Evolutionary conservation across 495 filamentous ascomycete species (phyloP).

Genomic region (Entonaema liquescens): DNA sequence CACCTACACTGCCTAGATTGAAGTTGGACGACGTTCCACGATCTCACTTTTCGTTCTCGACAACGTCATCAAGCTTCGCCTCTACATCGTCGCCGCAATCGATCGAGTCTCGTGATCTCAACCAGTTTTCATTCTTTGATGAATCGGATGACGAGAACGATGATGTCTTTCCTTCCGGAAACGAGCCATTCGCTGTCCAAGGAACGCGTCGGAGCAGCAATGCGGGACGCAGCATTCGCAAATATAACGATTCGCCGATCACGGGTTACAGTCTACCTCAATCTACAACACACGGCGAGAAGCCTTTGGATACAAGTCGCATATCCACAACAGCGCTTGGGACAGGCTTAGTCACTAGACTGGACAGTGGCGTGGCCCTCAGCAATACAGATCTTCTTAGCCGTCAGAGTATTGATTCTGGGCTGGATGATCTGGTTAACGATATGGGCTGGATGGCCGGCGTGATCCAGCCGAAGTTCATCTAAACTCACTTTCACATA

Average conservation of each 20-base stretch:
- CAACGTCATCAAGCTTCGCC: slow-evolving; percentile 45
- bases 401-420: slow-evolving; percentile 49
- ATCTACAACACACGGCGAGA: slow-evolving; percentile 37
- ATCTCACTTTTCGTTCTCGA: slow-evolving; percentile 50
- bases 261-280: slow-evolving; percentile 56
- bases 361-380: slow-evolving; percentile 40
- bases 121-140: slow-evolving; percentile 53
- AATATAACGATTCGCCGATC: slow-evolving; percentile 43
- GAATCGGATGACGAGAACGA: slow-evolving; percentile 53
- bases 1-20: background rate
- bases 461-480: slow-evolving; percentile 46
- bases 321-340: slow-evolving; percentile 33
- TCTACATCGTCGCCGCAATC: slow-evolving; percentile 43
- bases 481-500: slow-evolving; percentile 22
- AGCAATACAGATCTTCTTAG: slow-evolving; percentile 42
- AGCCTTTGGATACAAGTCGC: slow-evolving; percentile 18
- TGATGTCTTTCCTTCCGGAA: slow-evolving; percentile 31
- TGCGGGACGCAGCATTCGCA: slow-evolving; percentile 11
- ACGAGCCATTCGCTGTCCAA: slow-evolving; percentile 34
- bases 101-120: slow-evolving; percentile 35
- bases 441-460: slow-evolving; percentile 60
- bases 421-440: slow-evolving; percentile 53
- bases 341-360: slow-evolving; percentile 42
- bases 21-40: slow-evolving; percentile 37
- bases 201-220: slow-evolving; percentile 5